phyloP scores from a whole-genome alignment of 129 eudicot species.

The Gnaphalium uliginosum region DNA sequence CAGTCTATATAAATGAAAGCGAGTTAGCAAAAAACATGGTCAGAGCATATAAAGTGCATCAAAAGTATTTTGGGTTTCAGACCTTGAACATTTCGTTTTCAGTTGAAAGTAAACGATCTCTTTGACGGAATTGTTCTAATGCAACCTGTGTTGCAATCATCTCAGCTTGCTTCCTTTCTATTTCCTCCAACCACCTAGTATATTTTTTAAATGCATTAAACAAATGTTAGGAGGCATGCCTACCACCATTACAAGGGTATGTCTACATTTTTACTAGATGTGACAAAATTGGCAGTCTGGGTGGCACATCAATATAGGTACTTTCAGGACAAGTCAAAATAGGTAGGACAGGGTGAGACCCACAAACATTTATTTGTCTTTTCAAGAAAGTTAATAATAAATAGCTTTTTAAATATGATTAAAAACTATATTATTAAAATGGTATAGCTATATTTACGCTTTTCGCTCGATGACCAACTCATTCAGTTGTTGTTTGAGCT shows the following conservation, averaged over 20 bases:
- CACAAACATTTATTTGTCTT: not conserved
- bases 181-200: conserved; percentile 90
- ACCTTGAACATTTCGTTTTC: conserved; percentile 89
- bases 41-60: not conserved
- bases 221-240: not conserved
- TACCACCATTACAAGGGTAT: not conserved
- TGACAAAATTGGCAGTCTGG: not conserved
- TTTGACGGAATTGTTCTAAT: conserved; percentile 72
- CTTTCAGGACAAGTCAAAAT: not conserved
- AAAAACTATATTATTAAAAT: conserved; percentile 1
- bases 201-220: not conserved
- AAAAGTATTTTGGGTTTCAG: conserved; percentile 4
- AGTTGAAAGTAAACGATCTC: conserved; percentile 50
- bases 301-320: too few species aligned
- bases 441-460: conserved; percentile 48
- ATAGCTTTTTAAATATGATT: not conserved
- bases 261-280: not conserved
- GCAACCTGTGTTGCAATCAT: conserved; percentile 72
- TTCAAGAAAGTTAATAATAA: not conserved
- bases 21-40: conserved; percentile 18
- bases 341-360: not conserved
- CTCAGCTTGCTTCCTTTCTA: conserved; percentile 86
- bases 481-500: conserved; percentile 68
- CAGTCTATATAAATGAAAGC: conserved; percentile 42
- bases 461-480: conserved; percentile 79